Evolutionary conservation across 805 yeast species (phyloP), one percentile per base, ranked within the genome.

Genomic region (Ogataea saltuana): DNA sequence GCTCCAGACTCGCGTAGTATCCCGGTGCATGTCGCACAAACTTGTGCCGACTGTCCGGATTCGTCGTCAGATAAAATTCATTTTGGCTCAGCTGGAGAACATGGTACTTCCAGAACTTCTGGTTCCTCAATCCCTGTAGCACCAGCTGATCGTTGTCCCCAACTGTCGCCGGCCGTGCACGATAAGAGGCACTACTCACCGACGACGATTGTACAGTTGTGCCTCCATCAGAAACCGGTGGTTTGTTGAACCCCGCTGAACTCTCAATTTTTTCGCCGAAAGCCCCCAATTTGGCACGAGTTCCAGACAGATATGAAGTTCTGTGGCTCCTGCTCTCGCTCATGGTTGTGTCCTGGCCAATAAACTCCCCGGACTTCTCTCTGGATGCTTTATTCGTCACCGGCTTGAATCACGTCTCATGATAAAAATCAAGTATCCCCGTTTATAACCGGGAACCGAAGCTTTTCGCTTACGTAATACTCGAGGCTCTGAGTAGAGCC

Each of bases 11-110:
- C 12, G 82, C 76, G 51, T 72, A 77, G 53, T 76, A 80, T 3
- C 86, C 80, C 0, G 88, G 88, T 0, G 80, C 86, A 50, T 71
- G 69, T 23, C 85, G 65, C 41, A 84, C 75, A 49, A 72, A 75
- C 27, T 76, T 59, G 56, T 83, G 88, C 48, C 75, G 72, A 15
- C 69, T 61, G 17, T 79, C 81, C 0, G 89, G 89, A 51, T 80
- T 83, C 0, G 90, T 83, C 1, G 88, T 75, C 34, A 83, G 55
- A 55, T 81, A 82, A 35, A 80, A 63, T 50, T 76, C 81, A 25
- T 45, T 35, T 29, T 69, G 71, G 9, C 81, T 80, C 39, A 79
- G 64, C 41, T 69, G 72, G 18, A 79, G 56, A 4, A 82, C 65
- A 55, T 84, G 89, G 54, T 83, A 84, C 55, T 81, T 82, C 81